Evolutionary conservation across 140 eudicot genomes (phyloP).

Genomic region (Bidens hawaiensis): DNA sequence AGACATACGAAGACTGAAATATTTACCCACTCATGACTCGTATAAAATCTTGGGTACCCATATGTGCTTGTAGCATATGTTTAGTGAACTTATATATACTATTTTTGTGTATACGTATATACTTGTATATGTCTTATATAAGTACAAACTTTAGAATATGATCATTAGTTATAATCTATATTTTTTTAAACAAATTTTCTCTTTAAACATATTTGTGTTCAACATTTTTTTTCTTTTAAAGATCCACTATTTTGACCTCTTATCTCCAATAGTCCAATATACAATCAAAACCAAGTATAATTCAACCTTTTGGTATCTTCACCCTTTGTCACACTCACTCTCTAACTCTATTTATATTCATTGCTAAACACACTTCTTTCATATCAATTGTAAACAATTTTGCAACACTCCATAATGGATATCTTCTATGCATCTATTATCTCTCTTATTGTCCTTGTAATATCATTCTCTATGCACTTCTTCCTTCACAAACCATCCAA

Average conservation of each 20-base stretch:
- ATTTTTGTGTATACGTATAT: too few relatives aligned
- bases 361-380: background rate
- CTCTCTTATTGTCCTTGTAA: conserved; percentile 25
- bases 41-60: too few relatives aligned
- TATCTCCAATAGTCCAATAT: background rate
- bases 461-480: conserved; percentile 36
- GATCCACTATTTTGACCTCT: conserved; percentile 20
- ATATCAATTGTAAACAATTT: background rate
- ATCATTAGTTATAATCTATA: too few relatives aligned
- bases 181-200: background rate
- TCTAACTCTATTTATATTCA: background rate
- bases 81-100: too few relatives aligned
- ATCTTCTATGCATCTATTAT: conserved; percentile 38
- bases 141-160: too few relatives aligned
- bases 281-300: conserved; percentile 23
- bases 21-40: too few relatives aligned
- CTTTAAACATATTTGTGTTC: background rate
- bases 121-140: too few relatives aligned
- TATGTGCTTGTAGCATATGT: too few relatives aligned
- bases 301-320: conserved; percentile 4
- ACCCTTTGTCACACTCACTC: background rate
- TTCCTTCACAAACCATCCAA: conserved; percentile 32
- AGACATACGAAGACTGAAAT: too few relatives aligned
- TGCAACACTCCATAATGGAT: conserved; percentile 30
- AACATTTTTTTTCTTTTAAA: background rate